These are phyloP conservation scores for Parasitella parasitica DNA, from an alignment of 371 early-diverging fungal species.

Conservation along the genomic window DNA sequence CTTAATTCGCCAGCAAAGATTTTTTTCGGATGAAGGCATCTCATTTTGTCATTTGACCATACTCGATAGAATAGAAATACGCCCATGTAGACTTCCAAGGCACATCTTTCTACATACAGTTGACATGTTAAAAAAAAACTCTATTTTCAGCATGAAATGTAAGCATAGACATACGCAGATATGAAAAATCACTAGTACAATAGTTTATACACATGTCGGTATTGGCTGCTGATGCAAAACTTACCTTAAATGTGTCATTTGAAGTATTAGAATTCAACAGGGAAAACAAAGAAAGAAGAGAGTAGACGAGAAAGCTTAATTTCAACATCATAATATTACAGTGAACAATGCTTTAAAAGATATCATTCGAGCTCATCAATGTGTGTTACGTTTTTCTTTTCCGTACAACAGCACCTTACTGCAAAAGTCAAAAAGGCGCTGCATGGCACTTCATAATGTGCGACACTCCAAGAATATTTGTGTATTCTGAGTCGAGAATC, in stretches of 20 bases:
- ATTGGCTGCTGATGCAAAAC: too few relatives aligned
- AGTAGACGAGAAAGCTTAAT: neutral
- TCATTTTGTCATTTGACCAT: constrained; percentile 35
- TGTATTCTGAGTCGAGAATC: neutral
- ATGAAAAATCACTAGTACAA: constrained; percentile 31
- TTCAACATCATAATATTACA: too few relatives aligned
- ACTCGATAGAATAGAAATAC: constrained; percentile 30
- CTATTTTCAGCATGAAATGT: neutral
- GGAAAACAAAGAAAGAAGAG: neutral
- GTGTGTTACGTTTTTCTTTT: neutral
- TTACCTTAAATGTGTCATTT: neutral
- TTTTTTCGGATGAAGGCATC: constrained; percentile 37
- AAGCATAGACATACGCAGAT: constrained; percentile 22
- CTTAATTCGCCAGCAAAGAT: constrained; percentile 42
- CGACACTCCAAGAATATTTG: neutral
- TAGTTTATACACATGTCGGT: too few relatives aligned
- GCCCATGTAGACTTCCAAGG: constrained; percentile 30
- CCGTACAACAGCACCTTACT: neutral
- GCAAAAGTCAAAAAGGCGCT: neutral
- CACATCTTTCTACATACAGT: constrained; percentile 32
- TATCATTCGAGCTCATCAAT: neutral
- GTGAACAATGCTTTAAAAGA: neutral
- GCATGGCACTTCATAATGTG: neutral
- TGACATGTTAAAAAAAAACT: neutral
- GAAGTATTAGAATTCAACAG: neutral